A percentile compares a stretch with the other conserved stretches of the same genome.
Evolutionary conservation across 805 yeast genomes (phyloP).

Genomic region (Metschnikowia cubensis): DNA sequence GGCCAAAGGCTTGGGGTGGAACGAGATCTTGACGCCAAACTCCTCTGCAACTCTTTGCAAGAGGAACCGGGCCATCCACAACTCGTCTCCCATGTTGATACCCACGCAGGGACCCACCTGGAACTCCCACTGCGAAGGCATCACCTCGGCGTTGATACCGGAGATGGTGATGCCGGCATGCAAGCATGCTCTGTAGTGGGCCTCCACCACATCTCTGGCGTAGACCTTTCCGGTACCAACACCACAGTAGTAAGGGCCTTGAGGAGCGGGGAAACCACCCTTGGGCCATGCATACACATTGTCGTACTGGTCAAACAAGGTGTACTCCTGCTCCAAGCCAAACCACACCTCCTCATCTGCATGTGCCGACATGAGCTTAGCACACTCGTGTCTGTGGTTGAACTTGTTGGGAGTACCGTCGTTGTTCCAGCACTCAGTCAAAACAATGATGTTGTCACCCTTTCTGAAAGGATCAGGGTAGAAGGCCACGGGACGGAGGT

Average conservation of each 20-base stretch:
- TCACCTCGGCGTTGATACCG: slow-evolving; percentile 98
- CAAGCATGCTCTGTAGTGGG: slow-evolving; percentile 97
- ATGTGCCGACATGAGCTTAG: slow-evolving; percentile 92
- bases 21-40: slow-evolving; percentile 95
- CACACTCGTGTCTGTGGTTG: slow-evolving; percentile 97
- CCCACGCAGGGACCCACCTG: slow-evolving; percentile 99
- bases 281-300: slow-evolving; percentile 97
- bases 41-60: slow-evolving; percentile 96
- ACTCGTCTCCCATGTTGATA: slow-evolving; percentile 93
- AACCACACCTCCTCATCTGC: slow-evolving; percentile 85
- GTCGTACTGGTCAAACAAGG: slow-evolving; percentile 87
- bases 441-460: slow-evolving; percentile 93
- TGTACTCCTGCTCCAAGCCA: slow-evolving; percentile 98
- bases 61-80: slow-evolving; percentile 94
- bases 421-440: slow-evolving; percentile 96
- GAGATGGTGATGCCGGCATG: slow-evolving; percentile 87
- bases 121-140: slow-evolving; percentile 99
- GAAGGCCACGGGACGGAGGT: slow-evolving; percentile 90
- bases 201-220: slow-evolving; percentile 97
- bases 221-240: slow-evolving; percentile 98
- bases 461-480: slow-evolving; percentile 97
- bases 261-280: slow-evolving; percentile 99
- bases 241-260: slow-evolving; percentile 99
- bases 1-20: slow-evolving; percentile 98
- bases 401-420: slow-evolving; percentile 99